Evolutionary conservation across 1,284 basidiomycete species (phyloP), one percentile per base, ranked within the genome.

Genomic region (Tylopilus sp.): DNA sequence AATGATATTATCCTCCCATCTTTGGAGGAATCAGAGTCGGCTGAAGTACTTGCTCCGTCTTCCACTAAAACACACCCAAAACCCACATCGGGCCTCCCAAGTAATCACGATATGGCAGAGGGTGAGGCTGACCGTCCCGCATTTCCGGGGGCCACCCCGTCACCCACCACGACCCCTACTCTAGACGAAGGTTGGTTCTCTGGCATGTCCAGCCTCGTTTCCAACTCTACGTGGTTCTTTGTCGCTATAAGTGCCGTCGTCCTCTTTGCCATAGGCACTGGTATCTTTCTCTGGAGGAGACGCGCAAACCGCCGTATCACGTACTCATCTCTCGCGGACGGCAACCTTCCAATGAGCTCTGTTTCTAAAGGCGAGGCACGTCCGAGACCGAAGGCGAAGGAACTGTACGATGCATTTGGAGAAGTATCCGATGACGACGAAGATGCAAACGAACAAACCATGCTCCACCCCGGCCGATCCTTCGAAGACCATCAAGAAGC

Each of bases 331-430:
- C 73, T 97, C 8, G 78, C 74, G 9, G 80, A 79, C 28, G 89
- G 90, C 38, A 89, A 90, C 46, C 72, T 92, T 41, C 79, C 81
- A 4, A 87, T 95, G 86, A 76, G 76, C 41, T 66, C 83, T 3
- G 65, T 92, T 47, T 70, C 70, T 43, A 61, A 60, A 55, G 57
- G 67, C 16, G 62, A 66, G 25, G 64, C 64, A 21, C 68, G 71
- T 8, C 44, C 54, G 5, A 71, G 71, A 44, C 68, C 74, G 23
- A 76, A 78, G 16, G 84, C 87, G 35, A 90, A 87, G 71, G 92
- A 95, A 66, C 64, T 95, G 48, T 95, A 95, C 60, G 92, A 95
- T 68, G 92, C 92, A 13, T 95, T 95, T 69, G 92, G 91, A 18
- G 90, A 92, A 65, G 77, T 84, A 28, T 86, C 82, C 23, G 86